Conservation (phyloP, 495 filamentous ascomycete genomes). For the Aspergillus campestris region DNA sequence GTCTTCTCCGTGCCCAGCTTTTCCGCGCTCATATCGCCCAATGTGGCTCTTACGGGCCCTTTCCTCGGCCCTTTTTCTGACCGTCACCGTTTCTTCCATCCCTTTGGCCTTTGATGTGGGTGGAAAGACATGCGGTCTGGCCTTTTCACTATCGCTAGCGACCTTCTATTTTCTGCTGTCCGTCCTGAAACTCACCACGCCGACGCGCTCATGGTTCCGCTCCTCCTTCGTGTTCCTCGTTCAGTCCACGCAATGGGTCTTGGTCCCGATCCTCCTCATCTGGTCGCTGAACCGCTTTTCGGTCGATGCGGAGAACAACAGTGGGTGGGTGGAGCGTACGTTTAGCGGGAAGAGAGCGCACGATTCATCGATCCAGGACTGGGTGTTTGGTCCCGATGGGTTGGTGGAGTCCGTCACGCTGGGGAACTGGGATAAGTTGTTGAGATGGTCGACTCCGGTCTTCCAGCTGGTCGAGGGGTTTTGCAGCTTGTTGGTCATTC, state of each 20-base stretch:
- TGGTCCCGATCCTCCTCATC: conserved; percentile 79
- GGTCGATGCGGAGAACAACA: conserved; percentile 64
- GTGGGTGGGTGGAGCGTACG: conserved; percentile 72
- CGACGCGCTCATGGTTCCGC: conserved; percentile 67
- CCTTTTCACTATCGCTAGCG: conserved; percentile 80
- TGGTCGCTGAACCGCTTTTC: conserved; percentile 93
- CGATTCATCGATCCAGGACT: conserved; percentile 59
- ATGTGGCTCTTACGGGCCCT: conserved; percentile 68
- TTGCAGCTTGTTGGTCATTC: conserved; percentile 91
- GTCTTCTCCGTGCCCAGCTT: too few relatives aligned
- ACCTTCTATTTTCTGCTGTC: conserved; percentile 87
- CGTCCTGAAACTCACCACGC: conserved; percentile 67
- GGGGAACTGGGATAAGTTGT: conserved; percentile 79
- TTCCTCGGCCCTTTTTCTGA: conserved; percentile 71
- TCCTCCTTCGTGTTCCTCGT: conserved; percentile 55
- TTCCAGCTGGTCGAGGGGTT: conserved; percentile 95
- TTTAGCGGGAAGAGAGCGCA: conserved; percentile 60
- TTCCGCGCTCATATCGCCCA: conserved; percentile 7
- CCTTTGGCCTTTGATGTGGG: conserved; percentile 96
- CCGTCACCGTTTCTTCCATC: conserved; percentile 83
- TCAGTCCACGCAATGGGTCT: conserved; percentile 67
- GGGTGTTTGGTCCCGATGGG: conserved; percentile 76
- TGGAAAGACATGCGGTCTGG: conserved; percentile 85
- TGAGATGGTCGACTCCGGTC: conserved; percentile 88
- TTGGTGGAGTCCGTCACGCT: conserved; percentile 69